phyloP scores from a whole-genome alignment of 208 protist genomes.

The Herpetomonas muscarum region DNA sequence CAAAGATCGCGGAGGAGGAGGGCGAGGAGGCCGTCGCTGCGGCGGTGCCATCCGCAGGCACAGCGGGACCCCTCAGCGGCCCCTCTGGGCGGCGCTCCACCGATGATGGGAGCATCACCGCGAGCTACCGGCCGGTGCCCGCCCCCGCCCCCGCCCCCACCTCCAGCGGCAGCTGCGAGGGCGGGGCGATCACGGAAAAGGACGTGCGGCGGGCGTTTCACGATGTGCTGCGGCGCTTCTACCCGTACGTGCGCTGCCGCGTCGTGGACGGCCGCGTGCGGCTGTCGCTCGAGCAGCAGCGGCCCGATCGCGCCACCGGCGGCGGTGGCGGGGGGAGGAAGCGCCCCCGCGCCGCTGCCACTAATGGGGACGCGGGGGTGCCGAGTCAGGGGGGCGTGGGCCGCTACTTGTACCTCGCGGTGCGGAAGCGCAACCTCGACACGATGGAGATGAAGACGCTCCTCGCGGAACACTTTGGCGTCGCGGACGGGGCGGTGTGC shows the following conservation, averaged over 20 bases:
- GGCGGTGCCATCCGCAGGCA: too few species aligned
- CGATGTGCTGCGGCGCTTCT: slow-evolving; percentile 55
- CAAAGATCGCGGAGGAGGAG: too few species aligned
- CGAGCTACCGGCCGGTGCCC: neutral
- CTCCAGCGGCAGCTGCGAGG: neutral
- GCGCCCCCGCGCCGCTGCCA: neutral
- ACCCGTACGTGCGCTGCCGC: slow-evolving; percentile 48
- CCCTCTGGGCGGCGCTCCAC: too few species aligned
- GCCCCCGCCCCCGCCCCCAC: neutral
- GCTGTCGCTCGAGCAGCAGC: slow-evolving; percentile 8
- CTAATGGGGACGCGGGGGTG: neutral
- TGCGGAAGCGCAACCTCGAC: slow-evolving; percentile 85
- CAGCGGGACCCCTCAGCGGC: too few species aligned
- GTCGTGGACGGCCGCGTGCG: slow-evolving; percentile 46
- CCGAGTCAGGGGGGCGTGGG: neutral
- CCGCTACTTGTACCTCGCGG: slow-evolving; percentile 51
- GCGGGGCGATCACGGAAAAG: slow-evolving; percentile 23
- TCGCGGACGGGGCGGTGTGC: slow-evolving; percentile 42
- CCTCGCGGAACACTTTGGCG: slow-evolving; percentile 41
- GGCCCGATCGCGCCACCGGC: neutral
- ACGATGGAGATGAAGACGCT: slow-evolving; percentile 60
- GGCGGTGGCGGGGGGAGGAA: slow-evolving; percentile 2
- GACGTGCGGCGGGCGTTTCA: slow-evolving; percentile 62
- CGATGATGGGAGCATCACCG: neutral
- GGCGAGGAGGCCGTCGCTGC: too few species aligned